Evolutionary conservation across 2,329 filamentous ascomycete species (phyloP).

Genomic region (Trichoderma polysporum): DNA sequence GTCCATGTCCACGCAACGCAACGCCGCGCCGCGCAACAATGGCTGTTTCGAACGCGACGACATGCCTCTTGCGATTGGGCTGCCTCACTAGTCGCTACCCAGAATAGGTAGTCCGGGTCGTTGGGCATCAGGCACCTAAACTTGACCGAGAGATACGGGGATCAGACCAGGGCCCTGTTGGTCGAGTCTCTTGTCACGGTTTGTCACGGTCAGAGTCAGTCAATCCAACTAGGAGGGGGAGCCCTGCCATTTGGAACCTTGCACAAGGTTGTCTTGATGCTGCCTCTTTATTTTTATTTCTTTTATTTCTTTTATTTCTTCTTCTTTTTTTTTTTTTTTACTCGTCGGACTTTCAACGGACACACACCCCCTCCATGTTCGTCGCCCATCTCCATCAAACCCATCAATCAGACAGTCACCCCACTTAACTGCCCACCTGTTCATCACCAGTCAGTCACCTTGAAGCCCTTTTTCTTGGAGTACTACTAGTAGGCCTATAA

Average conservation of each 20-base stretch:
- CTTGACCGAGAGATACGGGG: constrained; percentile 8
- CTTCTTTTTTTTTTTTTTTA: not conserved
- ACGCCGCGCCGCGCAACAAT: not conserved
- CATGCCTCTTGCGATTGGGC: constrained; percentile 16
- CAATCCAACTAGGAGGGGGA: not conserved
- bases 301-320: not conserved
- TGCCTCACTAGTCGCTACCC: constrained; percentile 5
- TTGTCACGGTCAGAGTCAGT: constrained; percentile 2
- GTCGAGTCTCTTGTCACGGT: not conserved
- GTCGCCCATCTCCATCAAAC: not conserved
- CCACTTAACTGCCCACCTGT: constrained; percentile 5
- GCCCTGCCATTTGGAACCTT: not conserved
- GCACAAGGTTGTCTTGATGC: not conserved
- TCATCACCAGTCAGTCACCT: constrained; percentile 1
- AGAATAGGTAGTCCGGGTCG: constrained; percentile 16
- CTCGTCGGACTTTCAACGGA: not conserved
- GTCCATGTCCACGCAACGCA: not conserved
- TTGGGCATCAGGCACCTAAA: constrained; percentile 22
- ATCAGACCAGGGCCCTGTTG: not conserved
- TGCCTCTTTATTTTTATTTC: not conserved
- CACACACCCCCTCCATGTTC: not conserved
- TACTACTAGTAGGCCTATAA: not conserved
- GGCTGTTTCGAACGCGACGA: constrained; percentile 13
- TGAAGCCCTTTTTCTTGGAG: not conserved
- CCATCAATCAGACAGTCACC: not conserved